phyloP scores from a whole-genome alignment of 2,329 filamentous ascomycete species.

The Neopestalotiopsis rosae region DNA sequence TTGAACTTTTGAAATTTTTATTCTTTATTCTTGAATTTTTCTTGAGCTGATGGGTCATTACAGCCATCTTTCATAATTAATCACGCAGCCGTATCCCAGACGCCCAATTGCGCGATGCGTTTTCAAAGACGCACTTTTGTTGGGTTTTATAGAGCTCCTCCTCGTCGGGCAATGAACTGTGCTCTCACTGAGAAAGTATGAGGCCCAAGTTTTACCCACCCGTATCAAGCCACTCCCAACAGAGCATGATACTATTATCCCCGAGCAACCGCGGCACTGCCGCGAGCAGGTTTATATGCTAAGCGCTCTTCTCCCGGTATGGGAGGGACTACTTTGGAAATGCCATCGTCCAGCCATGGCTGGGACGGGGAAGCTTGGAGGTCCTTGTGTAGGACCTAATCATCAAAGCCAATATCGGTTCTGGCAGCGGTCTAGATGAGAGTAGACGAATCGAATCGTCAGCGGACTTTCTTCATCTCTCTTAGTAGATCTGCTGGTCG shows the following conservation, averaged over 20 bases:
- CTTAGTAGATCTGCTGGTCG: constrained; percentile 45
- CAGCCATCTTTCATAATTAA: not conserved
- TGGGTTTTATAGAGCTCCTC: not conserved
- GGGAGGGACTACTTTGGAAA: too few species aligned
- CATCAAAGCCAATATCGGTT: not conserved
- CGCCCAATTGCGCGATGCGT: constrained; percentile 2
- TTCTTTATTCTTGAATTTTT: not conserved
- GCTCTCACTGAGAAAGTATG: not conserved
- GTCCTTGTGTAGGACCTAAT: not conserved
- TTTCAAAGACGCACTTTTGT: not conserved
- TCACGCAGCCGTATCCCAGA: constrained; percentile 2
- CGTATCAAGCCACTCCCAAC: too few species aligned
- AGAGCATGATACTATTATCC: too few species aligned
- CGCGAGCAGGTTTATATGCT: too few species aligned
- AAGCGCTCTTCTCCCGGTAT: too few species aligned
- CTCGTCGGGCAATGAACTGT: not conserved
- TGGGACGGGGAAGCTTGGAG: too few species aligned
- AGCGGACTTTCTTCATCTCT: not conserved
- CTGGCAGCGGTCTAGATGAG: not conserved
- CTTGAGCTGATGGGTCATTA: not conserved
- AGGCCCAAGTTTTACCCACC: too few species aligned
- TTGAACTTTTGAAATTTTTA: not conserved
- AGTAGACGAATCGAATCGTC: not conserved
- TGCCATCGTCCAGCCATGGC: too few species aligned
- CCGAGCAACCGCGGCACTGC: too few species aligned